Base-by-base conservation (phyloP, 1,139 yeast species). In the Arxiozyma telluris region DNA sequence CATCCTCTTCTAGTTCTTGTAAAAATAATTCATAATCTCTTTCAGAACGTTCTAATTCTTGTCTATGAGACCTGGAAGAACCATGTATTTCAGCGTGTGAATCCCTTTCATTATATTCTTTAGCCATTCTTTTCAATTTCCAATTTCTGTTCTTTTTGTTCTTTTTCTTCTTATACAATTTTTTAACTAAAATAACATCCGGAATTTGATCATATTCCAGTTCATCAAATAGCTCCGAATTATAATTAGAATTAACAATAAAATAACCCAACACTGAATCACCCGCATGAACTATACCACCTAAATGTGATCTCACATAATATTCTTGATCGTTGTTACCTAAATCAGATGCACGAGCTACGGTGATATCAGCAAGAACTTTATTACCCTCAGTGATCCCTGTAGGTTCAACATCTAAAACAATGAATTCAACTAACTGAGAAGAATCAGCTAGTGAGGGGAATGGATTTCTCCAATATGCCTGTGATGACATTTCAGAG, bases 121-220 rank as follows among this genome's bases (percentile, higher is more conserved):
- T 86, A 46, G 98, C 98, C 97, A 93, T 90, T 78, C 98, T 86
- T 84, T 88, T 88, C 74, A 93, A 83, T 75, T 88, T 91, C 98
- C 98, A 93, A 76, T 84, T 81, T 80, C 84, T 86, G 57, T 80
- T 72, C 73, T 84, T 85, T 76, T 81, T 81, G 51, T 83, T 45
- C 41, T 52, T 77, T 74, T 86, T 78, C 74, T 86, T 85, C 52
- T 84, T 79, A 75, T 90, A 93, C 69, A 82, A 81, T 71, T 93
- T 93, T 91, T 91, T 91, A 55, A 93, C 96, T 55, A 93, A 73
- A 2, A 91, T 81, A 50, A 93, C 96, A 66, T 93, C 98, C 17
- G 96, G 96, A 27, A 81, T 73, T 58, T 80, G 81, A 56, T 76
- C 78, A 8, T 78, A 70, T 54, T 75, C 75, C 56, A 76, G 71